Percentiles rank a stretch among this genome's conserved stretches.
Conservation (phyloP, 2,329 filamentous ascomycete species). For the Nemania sp. region DNA sequence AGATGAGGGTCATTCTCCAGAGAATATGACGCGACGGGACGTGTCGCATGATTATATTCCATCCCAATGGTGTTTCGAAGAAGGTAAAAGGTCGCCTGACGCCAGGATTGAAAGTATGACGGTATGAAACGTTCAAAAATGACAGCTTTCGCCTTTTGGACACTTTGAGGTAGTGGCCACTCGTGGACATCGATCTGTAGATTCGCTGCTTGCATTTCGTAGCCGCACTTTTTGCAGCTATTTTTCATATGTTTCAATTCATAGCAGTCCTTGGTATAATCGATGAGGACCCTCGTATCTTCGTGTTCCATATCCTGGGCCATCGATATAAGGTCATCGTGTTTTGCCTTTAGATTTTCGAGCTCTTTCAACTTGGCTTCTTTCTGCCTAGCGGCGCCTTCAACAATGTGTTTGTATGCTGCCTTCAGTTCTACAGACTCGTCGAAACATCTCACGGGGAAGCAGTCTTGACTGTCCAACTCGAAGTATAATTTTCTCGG, state of each 20-base stretch:
- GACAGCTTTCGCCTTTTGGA: slow-evolving; percentile 43
- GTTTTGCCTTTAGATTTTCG: slow-evolving; percentile 28
- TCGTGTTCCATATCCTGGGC: slow-evolving; percentile 13
- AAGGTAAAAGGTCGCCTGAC: slow-evolving; percentile 51
- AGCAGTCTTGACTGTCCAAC: slow-evolving; percentile 43
- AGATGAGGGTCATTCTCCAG: background rate
- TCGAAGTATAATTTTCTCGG: slow-evolving; percentile 43
- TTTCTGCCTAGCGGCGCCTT: slow-evolving; percentile 1
- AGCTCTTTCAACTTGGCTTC: slow-evolving; percentile 43
- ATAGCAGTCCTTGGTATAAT: background rate
- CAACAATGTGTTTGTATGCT: slow-evolving; percentile 24
- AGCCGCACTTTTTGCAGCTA: slow-evolving; percentile 44
- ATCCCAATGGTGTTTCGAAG: slow-evolving; percentile 44
- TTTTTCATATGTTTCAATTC: background rate
- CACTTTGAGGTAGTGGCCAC: slow-evolving; percentile 54
- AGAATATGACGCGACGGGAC: background rate
- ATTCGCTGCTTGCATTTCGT: slow-evolving; percentile 36
- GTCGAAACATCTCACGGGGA: slow-evolving; percentile 53
- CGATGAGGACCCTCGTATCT: background rate
- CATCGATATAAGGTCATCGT: slow-evolving; percentile 34
- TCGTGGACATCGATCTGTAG: slow-evolving; percentile 55
- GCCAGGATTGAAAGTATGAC: slow-evolving; percentile 48
- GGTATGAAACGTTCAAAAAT: slow-evolving; percentile 58
- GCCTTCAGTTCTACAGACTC: slow-evolving; percentile 49
- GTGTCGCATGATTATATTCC: slow-evolving; percentile 8